phyloP scores from a whole-genome alignment of 371 early-diverging fungal species.

The Mucor irregularis region DNA sequence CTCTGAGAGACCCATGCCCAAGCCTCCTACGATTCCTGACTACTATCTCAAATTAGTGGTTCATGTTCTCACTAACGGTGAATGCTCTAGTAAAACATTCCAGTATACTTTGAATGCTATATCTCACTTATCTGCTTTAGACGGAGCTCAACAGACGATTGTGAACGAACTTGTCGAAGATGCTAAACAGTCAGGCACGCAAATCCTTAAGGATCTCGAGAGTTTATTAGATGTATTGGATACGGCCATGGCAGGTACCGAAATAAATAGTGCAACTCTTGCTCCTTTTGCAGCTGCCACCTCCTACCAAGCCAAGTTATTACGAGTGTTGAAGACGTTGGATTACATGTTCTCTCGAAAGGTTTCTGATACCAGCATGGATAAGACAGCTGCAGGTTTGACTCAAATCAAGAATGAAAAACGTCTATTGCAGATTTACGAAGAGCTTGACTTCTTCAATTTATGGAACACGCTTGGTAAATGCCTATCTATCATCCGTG shows the following conservation, averaged over 20 bases:
- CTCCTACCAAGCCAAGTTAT: slow-evolving; percentile 87
- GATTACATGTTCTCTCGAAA: slow-evolving; percentile 78
- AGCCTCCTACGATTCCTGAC: slow-evolving; percentile 74
- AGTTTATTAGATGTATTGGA: slow-evolving; percentile 63
- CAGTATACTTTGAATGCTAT: slow-evolving; percentile 88
- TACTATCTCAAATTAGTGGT: slow-evolving; percentile 80
- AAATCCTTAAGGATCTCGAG: slow-evolving; percentile 70
- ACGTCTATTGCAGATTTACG: slow-evolving; percentile 67
- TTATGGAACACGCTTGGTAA: slow-evolving; percentile 85
- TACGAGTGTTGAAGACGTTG: slow-evolving; percentile 92
- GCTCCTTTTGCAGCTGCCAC: slow-evolving; percentile 82
- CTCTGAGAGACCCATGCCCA: slow-evolving; percentile 39
- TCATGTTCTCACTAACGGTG: slow-evolving; percentile 86
- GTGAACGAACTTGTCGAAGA: slow-evolving; percentile 72
- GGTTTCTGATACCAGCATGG: slow-evolving; percentile 20
- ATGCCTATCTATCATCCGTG: slow-evolving; percentile 72
- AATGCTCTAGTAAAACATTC: slow-evolving; percentile 93
- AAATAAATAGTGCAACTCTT: slow-evolving; percentile 62
- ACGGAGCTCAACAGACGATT: slow-evolving; percentile 75
- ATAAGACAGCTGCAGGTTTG: slow-evolving; percentile 22
- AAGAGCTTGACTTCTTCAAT: slow-evolving; percentile 66
- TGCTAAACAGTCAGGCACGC: slow-evolving; percentile 70
- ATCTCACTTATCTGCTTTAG: slow-evolving; percentile 79
- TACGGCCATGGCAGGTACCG: slow-evolving; percentile 57
- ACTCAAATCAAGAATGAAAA: slow-evolving; percentile 48